These are phyloP conservation scores for Talaromyces sp. DNA, from an alignment of 2,329 filamentous ascomycete species.

Conservation along the genomic window DNA sequence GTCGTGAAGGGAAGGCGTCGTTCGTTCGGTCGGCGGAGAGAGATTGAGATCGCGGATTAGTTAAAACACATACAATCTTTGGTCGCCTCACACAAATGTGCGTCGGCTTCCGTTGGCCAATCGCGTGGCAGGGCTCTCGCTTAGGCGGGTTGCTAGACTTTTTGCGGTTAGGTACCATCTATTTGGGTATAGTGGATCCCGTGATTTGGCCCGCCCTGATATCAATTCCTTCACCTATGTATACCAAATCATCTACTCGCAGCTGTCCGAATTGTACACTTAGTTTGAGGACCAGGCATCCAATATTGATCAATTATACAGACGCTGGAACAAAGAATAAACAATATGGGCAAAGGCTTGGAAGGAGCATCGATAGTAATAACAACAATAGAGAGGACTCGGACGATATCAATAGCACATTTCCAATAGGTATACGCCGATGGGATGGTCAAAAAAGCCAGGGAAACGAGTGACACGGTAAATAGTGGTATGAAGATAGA, in stretches of 20 bases:
- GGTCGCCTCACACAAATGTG: slow-evolving; percentile 17
- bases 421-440: slow-evolving; percentile 11
- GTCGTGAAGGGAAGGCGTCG: slow-evolving; percentile 16
- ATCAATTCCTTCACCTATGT: neutral
- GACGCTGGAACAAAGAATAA: neutral
- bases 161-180: neutral
- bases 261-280: neutral
- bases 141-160: slow-evolving; percentile 17
- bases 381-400: slow-evolving; percentile 6
- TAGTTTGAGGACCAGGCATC: neutral
- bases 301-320: neutral
- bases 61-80: slow-evolving; percentile 15
- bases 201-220: slow-evolving; percentile 14
- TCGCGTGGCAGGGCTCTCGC: slow-evolving; percentile 18
- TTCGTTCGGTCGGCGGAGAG: slow-evolving; percentile 15
- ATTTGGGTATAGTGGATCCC: slow-evolving; percentile 16
- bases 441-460: neutral
- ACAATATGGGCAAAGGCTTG: neutral
- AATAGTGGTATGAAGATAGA: slow-evolving; percentile 1
- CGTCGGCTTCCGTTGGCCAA: slow-evolving; percentile 14
- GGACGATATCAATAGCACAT: slow-evolving; percentile 9
- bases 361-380: neutral
- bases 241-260: neutral
- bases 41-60: slow-evolving; percentile 11
- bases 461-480: slow-evolving; percentile 7